Evolutionary conservation across 2,329 filamentous ascomycete species (phyloP).

Genomic region (Fragosphaeria purpurea): DNA sequence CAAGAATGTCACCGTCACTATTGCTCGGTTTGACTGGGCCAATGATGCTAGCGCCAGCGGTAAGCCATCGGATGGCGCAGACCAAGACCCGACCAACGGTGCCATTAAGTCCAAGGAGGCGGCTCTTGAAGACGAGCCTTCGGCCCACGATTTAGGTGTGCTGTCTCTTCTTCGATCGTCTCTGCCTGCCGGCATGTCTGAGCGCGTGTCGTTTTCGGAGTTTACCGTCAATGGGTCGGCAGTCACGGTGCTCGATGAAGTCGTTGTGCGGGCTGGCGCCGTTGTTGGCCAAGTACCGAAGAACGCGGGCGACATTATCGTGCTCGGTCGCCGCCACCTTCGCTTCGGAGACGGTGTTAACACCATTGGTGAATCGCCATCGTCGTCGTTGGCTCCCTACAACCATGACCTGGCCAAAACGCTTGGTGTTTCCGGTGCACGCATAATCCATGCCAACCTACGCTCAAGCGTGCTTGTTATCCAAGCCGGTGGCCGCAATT

Average conservation of each 20-base stretch:
- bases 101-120: conserved; percentile 9
- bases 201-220: conserved; percentile 38
- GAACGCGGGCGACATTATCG: conserved; percentile 62
- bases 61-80: background rate
- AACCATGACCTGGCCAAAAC: conserved; percentile 37
- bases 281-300: conserved; percentile 48
- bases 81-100: conserved; percentile 2
- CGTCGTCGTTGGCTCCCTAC: conserved; percentile 6
- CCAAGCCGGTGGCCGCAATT: conserved; percentile 38
- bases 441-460: conserved; percentile 47
- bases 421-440: conserved; percentile 50
- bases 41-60: conserved; percentile 7
- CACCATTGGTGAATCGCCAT: conserved; percentile 9
- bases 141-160: conserved; percentile 25
- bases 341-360: conserved; percentile 13
- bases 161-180: conserved; percentile 24
- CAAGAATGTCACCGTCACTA: conserved; percentile 64
- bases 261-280: conserved; percentile 42
- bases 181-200: conserved; percentile 22
- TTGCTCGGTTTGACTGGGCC: conserved; percentile 47
- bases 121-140: conserved; percentile 18
- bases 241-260: conserved; percentile 30
- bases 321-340: conserved; percentile 49
- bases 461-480: conserved; percentile 61
- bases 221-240: conserved; percentile 28